Evolutionary conservation across 306 rosid genomes (phyloP).

Genomic region (Chamaecrista fasciculata): DNA sequence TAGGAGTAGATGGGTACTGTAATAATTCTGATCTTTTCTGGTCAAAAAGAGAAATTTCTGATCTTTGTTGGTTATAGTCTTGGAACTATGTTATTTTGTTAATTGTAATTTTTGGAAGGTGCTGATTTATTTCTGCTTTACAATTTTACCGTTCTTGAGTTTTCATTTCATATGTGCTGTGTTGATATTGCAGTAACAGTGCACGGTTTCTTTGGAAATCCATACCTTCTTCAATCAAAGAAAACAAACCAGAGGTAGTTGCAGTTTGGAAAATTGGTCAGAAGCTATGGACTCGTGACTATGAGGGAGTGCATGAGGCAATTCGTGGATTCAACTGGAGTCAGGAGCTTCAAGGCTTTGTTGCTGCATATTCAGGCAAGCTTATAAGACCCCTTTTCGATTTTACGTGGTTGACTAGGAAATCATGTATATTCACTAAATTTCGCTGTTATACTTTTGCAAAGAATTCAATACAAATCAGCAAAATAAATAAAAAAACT

Average conservation of each 20-base stretch:
- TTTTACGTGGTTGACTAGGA: conserved; percentile 34
- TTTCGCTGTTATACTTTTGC: background rate
- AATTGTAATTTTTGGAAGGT: background rate
- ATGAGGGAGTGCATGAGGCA: conserved; percentile 67
- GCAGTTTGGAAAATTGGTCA: conserved; percentile 86
- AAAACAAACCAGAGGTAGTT: conserved; percentile 59
- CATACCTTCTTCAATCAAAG: conserved; percentile 62
- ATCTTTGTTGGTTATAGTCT: background rate
- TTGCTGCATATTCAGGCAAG: conserved; percentile 87
- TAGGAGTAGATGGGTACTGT: background rate
- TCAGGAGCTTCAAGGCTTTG: conserved; percentile 60
- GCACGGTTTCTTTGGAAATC: conserved; percentile 92
- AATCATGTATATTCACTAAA: background rate
- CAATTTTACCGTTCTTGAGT: background rate
- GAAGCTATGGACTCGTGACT: conserved; percentile 71
- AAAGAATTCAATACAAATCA: too few relatives aligned
- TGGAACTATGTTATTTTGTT: background rate
- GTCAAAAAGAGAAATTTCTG: too few relatives aligned
- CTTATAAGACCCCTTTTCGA: background rate
- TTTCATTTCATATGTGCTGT: conserved; percentile 19
- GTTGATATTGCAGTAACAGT: conserved; percentile 71
- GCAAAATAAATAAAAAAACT: too few relatives aligned
- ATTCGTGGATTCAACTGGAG: conserved; percentile 75
- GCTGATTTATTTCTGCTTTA: background rate
- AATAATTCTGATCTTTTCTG: background rate